Percentiles rank a stretch among this genome's conserved stretches.
phyloP scores from a whole-genome alignment of 768 basidiomycete species.

The Daedalea quercina region DNA sequence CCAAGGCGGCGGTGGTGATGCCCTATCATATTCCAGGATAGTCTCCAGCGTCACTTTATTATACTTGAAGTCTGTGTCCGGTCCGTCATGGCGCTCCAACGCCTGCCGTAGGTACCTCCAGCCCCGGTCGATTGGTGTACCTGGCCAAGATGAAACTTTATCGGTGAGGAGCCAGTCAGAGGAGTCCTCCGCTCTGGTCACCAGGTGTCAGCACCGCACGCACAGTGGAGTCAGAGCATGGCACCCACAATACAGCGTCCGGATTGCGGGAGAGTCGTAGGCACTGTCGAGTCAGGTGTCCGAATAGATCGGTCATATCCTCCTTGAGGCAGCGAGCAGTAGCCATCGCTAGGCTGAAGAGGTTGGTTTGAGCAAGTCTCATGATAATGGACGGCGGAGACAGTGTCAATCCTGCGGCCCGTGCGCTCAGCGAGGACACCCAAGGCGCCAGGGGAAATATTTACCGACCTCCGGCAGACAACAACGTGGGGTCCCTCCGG shows the following conservation, averaged over 20 bases:
- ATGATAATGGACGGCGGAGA: slow-evolving; percentile 66
- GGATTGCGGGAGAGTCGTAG: slow-evolving; percentile 63
- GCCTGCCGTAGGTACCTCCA: slow-evolving; percentile 85
- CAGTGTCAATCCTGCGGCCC: slow-evolving; percentile 38
- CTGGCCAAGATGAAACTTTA: slow-evolving; percentile 77
- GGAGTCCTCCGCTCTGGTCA: slow-evolving; percentile 56
- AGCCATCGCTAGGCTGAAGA: slow-evolving; percentile 74
- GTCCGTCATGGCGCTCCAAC: slow-evolving; percentile 70
- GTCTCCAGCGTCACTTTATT: slow-evolving; percentile 72
- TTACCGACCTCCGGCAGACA: slow-evolving; percentile 58
- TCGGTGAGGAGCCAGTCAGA: slow-evolving; percentile 83
- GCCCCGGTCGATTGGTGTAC: slow-evolving; percentile 69
- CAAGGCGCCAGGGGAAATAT: slow-evolving; percentile 1
- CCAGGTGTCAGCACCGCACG: slow-evolving; percentile 1
- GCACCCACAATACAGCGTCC: slow-evolving; percentile 49
- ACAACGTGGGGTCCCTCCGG: slow-evolving; percentile 53
- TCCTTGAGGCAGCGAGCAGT: slow-evolving; percentile 70
- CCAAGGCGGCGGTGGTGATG: slow-evolving; percentile 72
- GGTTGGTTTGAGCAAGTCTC: slow-evolving; percentile 69
- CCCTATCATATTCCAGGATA: slow-evolving; percentile 59
- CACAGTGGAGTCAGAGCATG: slow-evolving; percentile 4
- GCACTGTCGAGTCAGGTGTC: slow-evolving; percentile 70
- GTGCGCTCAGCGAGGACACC: slow-evolving; percentile 14
- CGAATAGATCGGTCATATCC: slow-evolving; percentile 86
- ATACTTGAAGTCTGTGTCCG: slow-evolving; percentile 69